A percentile compares a stretch with the other conserved stretches of the same genome.
Evolutionary conservation across 1,139 yeast species (phyloP).

Genomic region (Candida anutae): DNA sequence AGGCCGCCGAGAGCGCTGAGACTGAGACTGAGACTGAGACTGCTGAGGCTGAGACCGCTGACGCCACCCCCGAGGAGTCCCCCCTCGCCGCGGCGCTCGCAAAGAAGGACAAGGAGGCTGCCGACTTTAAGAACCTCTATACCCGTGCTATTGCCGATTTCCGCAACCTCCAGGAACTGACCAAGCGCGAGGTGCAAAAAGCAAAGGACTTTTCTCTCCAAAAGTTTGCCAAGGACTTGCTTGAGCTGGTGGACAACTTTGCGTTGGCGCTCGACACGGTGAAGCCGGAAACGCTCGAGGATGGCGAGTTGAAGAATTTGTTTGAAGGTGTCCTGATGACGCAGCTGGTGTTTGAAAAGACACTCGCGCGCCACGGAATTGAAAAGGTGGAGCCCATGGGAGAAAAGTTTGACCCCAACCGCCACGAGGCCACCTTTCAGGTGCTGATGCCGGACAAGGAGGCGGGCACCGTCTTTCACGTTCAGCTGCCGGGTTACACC

Average conservation of each 20-base stretch:
- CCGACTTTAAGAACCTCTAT: conserved; percentile 76
- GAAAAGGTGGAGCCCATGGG: conserved; percentile 78
- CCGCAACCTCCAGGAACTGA: conserved; percentile 86
- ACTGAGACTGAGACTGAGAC: conserved; percentile 9
- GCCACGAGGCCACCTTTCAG: conserved; percentile 91
- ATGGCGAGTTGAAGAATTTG: conserved; percentile 63
- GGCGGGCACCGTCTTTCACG: conserved; percentile 90
- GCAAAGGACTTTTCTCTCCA: conserved; percentile 89
- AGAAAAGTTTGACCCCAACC: conserved; percentile 82
- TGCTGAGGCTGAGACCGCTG: background rate
- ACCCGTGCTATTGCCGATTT: conserved; percentile 86
- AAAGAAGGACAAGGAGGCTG: conserved; percentile 71
- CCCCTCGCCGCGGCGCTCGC: conserved; percentile 30
- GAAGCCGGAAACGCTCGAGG: conserved; percentile 53
- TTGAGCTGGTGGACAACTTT: conserved; percentile 87
- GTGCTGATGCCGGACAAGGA: conserved; percentile 82
- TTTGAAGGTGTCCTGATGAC: conserved; percentile 93
- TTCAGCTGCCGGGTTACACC: conserved; percentile 85
- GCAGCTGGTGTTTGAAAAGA: conserved; percentile 77
- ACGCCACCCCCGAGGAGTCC: conserved; percentile 37
- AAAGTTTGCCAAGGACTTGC: conserved; percentile 84
- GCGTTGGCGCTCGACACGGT: conserved; percentile 81
- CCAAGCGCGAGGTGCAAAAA: conserved; percentile 79
- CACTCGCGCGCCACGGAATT: conserved; percentile 74
- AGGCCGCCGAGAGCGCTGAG: conserved; percentile 5